A percentile compares a stretch with the other conserved stretches of the same genome.
Evolutionary conservation across 2,329 filamentous ascomycete genomes (phyloP).

Genomic region (Pseudogymnoascus sp.): DNA sequence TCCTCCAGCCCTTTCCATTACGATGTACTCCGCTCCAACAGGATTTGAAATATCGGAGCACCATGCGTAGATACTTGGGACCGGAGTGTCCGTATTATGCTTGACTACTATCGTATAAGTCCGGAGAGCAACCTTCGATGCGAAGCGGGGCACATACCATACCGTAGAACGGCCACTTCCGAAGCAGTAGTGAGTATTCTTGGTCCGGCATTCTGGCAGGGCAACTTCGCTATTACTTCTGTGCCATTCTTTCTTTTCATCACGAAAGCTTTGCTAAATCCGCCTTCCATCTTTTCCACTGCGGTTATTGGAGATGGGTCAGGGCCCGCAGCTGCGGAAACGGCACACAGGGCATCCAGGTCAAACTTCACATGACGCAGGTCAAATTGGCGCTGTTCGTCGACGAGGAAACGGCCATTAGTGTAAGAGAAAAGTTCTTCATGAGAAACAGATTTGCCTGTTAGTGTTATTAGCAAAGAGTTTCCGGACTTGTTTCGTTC

Average conservation of each 20-base stretch:
- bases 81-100: slow-evolving; percentile 20
- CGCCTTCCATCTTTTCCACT: slow-evolving; percentile 36
- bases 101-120: slow-evolving; percentile 8
- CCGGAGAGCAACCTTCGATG: neutral
- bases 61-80: slow-evolving; percentile 28
- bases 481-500: neutral
- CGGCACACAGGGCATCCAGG: slow-evolving; percentile 31
- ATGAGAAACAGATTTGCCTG: neutral
- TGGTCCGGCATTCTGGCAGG: slow-evolving; percentile 32
- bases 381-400: slow-evolving; percentile 29
- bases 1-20: slow-evolving; percentile 31
- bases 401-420: slow-evolving; percentile 30
- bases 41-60: slow-evolving; percentile 14
- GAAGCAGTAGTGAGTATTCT: slow-evolving; percentile 31
- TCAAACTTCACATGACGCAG: slow-evolving; percentile 33
- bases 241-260: slow-evolving; percentile 32
- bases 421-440: slow-evolving; percentile 22
- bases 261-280: slow-evolving; percentile 36
- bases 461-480: neutral
- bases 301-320: slow-evolving; percentile 27
- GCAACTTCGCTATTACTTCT: slow-evolving; percentile 33
- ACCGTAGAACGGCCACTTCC: slow-evolving; percentile 37
- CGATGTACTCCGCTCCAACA: slow-evolving; percentile 31
- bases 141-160: slow-evolving; percentile 26
- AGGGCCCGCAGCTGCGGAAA: slow-evolving; percentile 29